Conservation (phyloP, 2,329 filamentous ascomycete species). For the Apiospora saccharicola region DNA sequence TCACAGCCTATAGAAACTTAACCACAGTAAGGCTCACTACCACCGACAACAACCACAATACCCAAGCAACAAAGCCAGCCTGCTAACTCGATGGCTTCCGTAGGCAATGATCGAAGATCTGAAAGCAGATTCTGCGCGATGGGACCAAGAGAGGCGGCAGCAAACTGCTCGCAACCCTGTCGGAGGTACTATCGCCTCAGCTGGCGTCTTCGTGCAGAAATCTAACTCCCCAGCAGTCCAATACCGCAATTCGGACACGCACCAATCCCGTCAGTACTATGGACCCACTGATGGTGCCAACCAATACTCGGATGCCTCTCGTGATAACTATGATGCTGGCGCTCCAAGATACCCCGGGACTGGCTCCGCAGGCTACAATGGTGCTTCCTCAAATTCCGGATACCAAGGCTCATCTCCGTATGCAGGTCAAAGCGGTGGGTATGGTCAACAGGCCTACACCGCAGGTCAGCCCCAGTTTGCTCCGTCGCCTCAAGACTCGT, state of each 20-base stretch:
- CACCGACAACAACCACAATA: not conserved
- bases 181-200: constrained; percentile 66
- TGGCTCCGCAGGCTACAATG: constrained; percentile 57
- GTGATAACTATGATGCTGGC: constrained; percentile 50
- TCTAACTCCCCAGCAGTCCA: constrained; percentile 68
- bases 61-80: not conserved
- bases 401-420: constrained; percentile 43
- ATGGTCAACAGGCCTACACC: constrained; percentile 40
- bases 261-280: constrained; percentile 54
- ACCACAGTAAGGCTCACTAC: constrained; percentile 68
- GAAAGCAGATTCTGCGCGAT: constrained; percentile 67
- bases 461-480: constrained; percentile 40
- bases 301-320: constrained; percentile 43
- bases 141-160: constrained; percentile 66
- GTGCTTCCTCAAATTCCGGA: constrained; percentile 45
- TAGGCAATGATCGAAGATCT: constrained; percentile 70
- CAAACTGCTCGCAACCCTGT: constrained; percentile 60
- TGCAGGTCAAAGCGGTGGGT: constrained; percentile 39
- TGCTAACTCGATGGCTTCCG: not conserved
- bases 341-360: constrained; percentile 59
- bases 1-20: constrained; percentile 80
- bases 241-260: constrained; percentile 63
- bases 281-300: constrained; percentile 49
- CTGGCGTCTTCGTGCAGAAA: constrained; percentile 58
- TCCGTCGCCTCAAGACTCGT: constrained; percentile 36